Percentiles rank a stretch among this genome's conserved stretches.
phyloP scores from a whole-genome alignment of 1,284 basidiomycete genomes.

The Cryptococcus maquisensis region DNA sequence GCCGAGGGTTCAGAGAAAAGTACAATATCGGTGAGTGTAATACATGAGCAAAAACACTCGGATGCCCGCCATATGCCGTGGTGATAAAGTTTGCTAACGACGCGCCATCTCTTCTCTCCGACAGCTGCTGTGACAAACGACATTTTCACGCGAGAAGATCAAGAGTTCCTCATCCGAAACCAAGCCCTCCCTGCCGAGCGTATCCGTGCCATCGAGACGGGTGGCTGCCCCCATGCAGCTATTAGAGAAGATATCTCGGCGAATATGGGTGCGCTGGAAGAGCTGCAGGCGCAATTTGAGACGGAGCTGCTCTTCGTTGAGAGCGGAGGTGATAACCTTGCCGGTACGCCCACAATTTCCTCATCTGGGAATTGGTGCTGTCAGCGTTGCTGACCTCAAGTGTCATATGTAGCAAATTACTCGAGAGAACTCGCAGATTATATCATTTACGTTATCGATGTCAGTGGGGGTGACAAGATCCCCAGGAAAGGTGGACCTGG shows the following conservation, averaged over 20 bases:
- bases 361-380: not conserved
- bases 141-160: slow-evolving; percentile 95
- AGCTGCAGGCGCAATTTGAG: slow-evolving; percentile 18
- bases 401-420: slow-evolving; percentile 86
- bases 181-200: slow-evolving; percentile 77
- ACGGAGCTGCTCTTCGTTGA: slow-evolving; percentile 89
- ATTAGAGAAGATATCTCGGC: slow-evolving; percentile 97
- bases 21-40: slow-evolving; percentile 76
- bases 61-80: not conserved
- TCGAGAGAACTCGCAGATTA: slow-evolving; percentile 94
- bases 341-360: slow-evolving; percentile 11
- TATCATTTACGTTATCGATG: slow-evolving; percentile 82
- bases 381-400: too few relatives aligned
- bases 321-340: slow-evolving; percentile 25
- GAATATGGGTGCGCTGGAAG: slow-evolving; percentile 64
- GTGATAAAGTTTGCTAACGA: not conserved
- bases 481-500: slow-evolving; percentile 97
- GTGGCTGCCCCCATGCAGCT: slow-evolving; percentile 91
- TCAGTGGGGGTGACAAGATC: slow-evolving; percentile 91
- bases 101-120: not conserved
- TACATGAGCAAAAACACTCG: not conserved
- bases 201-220: slow-evolving; percentile 93
- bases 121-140: slow-evolving; percentile 91
- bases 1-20: slow-evolving; percentile 70
- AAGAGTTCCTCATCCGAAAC: slow-evolving; percentile 93